These are phyloP conservation scores for Trichothecium sympodiale DNA, from an alignment of 2,329 filamentous ascomycete genomes.

Conservation along the genomic window DNA sequence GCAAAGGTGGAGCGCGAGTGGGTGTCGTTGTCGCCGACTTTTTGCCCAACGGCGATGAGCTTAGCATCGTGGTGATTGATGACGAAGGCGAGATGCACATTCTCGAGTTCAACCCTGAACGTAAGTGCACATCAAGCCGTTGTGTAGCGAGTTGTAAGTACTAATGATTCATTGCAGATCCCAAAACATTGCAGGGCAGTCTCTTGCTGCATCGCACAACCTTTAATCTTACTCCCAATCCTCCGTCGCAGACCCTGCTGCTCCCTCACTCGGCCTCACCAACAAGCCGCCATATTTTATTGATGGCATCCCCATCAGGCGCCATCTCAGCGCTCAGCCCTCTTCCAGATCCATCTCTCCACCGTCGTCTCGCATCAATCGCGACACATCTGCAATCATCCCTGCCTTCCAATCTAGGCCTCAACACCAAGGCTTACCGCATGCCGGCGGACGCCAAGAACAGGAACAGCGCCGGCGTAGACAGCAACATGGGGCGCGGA, in stretches of 20 bases:
- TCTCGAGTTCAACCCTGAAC: slow-evolving; percentile 88
- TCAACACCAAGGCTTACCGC: slow-evolving; percentile 77
- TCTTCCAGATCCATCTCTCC: slow-evolving; percentile 59
- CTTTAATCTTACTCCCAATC: slow-evolving; percentile 75
- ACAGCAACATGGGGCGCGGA: slow-evolving; percentile 48
- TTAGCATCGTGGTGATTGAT: slow-evolving; percentile 76
- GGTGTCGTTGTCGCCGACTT: slow-evolving; percentile 79
- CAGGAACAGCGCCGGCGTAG: slow-evolving; percentile 35
- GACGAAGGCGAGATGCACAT: slow-evolving; percentile 79
- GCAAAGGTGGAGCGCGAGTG: slow-evolving; percentile 69
- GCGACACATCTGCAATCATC: slow-evolving; percentile 69
- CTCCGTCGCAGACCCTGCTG: slow-evolving; percentile 63
- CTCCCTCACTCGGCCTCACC: slow-evolving; percentile 53
- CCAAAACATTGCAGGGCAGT: slow-evolving; percentile 83
- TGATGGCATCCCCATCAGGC: slow-evolving; percentile 67
- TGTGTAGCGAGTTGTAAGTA: too few species aligned
- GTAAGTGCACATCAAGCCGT: slow-evolving; percentile 37
- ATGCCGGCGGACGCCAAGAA: slow-evolving; percentile 34
- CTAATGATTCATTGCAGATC: slow-evolving; percentile 44
- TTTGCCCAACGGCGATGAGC: slow-evolving; percentile 69
- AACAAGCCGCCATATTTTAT: slow-evolving; percentile 37
- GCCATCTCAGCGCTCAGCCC: slow-evolving; percentile 67
- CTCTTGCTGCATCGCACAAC: slow-evolving; percentile 77
- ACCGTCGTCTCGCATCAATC: slow-evolving; percentile 73
- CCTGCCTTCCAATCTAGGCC: slow-evolving; percentile 63